Percentiles rank a stretch among this genome's conserved stretches.
Evolutionary conservation across 306 rosid species (phyloP).

Genomic region (Myrica gale): DNA sequence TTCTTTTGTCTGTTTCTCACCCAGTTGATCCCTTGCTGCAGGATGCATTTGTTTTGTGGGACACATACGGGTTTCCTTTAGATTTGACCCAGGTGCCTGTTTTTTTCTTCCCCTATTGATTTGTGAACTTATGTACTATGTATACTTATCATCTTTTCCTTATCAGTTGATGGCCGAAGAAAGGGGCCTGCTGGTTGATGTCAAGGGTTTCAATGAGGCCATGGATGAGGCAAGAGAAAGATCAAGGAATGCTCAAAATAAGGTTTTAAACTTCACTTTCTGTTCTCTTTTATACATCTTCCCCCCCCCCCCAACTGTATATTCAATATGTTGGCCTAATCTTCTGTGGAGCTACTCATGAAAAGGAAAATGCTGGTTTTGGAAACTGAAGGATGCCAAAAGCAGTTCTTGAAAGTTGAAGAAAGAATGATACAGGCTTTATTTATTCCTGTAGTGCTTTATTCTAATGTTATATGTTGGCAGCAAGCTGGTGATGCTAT

Average conservation of each 20-base stretch:
- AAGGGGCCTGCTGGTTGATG: conserved; percentile 73
- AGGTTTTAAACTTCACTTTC: conserved; percentile 44
- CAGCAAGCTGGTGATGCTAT: conserved; percentile 96
- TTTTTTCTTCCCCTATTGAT: conserved; percentile 5
- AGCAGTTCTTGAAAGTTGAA: neutral
- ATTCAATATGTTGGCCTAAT: conserved; percentile 4
- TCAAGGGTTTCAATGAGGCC: conserved; percentile 65
- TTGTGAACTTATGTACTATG: neutral
- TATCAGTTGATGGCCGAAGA: conserved; percentile 97
- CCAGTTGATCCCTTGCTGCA: conserved; percentile 38
- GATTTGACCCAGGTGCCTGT: conserved; percentile 90
- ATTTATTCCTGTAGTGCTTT: neutral
- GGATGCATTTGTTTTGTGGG: conserved; percentile 99
- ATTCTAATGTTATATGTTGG: conserved; percentile 24
- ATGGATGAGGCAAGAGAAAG: conserved; percentile 96
- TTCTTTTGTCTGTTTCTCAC: conserved; percentile 30
- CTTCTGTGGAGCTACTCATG: neutral
- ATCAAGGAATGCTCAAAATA: conserved; percentile 88
- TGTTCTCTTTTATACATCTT: conserved; percentile 23
- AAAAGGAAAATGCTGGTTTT: neutral
- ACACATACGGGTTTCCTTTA: conserved; percentile 88
- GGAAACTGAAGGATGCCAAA: neutral
- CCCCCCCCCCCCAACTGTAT: neutral
- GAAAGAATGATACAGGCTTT: neutral
- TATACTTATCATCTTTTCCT: conserved; percentile 24